These are phyloP conservation scores for Kwoniella europaea DNA, from an alignment of 768 basidiomycete genomes.

Conservation along the genomic window DNA sequence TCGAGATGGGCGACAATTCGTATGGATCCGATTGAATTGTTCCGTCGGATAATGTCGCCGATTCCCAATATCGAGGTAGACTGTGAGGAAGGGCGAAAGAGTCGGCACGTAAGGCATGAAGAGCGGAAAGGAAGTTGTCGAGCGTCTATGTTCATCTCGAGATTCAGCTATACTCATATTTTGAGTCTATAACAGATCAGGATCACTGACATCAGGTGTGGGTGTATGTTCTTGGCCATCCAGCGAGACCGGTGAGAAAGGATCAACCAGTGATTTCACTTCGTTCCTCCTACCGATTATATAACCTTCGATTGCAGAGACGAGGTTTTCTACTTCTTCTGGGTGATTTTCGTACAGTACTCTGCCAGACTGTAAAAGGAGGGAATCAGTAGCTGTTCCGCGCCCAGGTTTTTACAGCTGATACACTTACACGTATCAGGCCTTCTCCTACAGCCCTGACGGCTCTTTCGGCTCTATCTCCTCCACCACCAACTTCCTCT, in stretches of 20 bases:
- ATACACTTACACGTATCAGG: conserved; percentile 46
- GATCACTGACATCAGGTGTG: conserved; percentile 26
- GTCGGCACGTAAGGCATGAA: conserved; percentile 68
- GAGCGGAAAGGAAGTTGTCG: conserved; percentile 70
- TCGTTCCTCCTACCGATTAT: conserved; percentile 66
- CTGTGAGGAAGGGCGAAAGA: conserved; percentile 65
- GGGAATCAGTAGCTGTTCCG: background rate
- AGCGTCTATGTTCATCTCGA: conserved; percentile 65
- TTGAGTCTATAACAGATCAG: background rate
- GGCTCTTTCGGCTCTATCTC: conserved; percentile 52
- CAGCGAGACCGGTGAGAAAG: conserved; percentile 53
- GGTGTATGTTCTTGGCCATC: conserved; percentile 22
- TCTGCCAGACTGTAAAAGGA: conserved; percentile 66
- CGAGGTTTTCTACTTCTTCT: conserved; percentile 69
- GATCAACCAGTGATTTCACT: conserved; percentile 73
- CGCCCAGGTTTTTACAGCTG: background rate
- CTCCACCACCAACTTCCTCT: conserved; percentile 52
- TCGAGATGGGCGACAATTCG: conserved; percentile 36
- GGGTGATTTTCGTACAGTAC: conserved; percentile 68
- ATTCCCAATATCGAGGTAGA: conserved; percentile 58
- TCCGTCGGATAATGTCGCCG: conserved; percentile 5
- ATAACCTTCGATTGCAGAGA: conserved; percentile 71
- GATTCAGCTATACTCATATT: background rate
- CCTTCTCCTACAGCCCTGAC: conserved; percentile 54
- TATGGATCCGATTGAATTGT: conserved; percentile 28